Evolutionary conservation across 1,139 yeast genomes (phyloP).

Genomic region (Candida tunisiensis): DNA sequence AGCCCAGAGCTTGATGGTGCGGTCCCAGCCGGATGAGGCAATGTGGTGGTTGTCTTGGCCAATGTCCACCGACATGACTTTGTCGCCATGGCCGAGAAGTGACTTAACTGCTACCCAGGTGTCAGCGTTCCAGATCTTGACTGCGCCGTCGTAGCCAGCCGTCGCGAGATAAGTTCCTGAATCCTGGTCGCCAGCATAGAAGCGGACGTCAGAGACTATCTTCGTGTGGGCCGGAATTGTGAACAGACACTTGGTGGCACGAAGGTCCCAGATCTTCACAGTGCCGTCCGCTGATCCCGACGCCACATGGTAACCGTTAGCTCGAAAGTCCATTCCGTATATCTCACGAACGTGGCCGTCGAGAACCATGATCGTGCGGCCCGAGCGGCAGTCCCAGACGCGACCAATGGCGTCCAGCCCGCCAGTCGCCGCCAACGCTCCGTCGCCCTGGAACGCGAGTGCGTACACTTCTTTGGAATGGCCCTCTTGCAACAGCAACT

Average conservation of each 20-base stretch:
- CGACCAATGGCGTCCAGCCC: conserved; percentile 65
- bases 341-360: conserved; percentile 61
- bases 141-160: conserved; percentile 50
- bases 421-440: conserved; percentile 58
- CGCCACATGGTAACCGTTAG: conserved; percentile 59
- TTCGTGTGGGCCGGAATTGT: conserved; percentile 67
- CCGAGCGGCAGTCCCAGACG: conserved; percentile 80
- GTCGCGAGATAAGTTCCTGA: conserved; percentile 38
- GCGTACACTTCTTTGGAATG: conserved; percentile 62
- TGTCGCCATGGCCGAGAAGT: conserved; percentile 43
- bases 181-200: conserved; percentile 23
- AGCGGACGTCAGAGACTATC: conserved; percentile 50
- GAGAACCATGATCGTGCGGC: conserved; percentile 41
- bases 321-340: conserved; percentile 57
- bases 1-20: conserved; percentile 50
- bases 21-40: conserved; percentile 72
- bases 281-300: conserved; percentile 78
- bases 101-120: conserved; percentile 51
- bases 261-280: conserved; percentile 74
- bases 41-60: conserved; percentile 26
- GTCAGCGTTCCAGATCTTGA: conserved; percentile 42
- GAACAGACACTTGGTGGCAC: conserved; percentile 29
- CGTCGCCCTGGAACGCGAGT: conserved; percentile 57
- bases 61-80: conserved; percentile 57
- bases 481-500: conserved; percentile 59